These are phyloP conservation scores for Dactylellina drechsleri DNA, from an alignment of 2,329 filamentous ascomycete genomes.

Conservation along the genomic window DNA sequence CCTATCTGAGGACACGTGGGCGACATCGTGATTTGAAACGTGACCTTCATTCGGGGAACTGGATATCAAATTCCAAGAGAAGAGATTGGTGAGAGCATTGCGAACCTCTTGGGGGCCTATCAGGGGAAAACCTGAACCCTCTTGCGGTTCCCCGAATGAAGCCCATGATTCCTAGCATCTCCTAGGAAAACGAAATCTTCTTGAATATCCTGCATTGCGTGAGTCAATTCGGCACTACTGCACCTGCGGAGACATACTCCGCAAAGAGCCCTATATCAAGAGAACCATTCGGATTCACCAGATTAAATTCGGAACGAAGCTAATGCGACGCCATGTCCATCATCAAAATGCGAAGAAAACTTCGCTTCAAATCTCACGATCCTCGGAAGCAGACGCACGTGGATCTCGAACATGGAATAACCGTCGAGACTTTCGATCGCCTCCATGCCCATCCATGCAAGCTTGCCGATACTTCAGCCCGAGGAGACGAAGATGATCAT, in stretches of 20 bases:
- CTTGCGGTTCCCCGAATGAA: constrained; percentile 2
- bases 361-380: constrained; percentile 9
- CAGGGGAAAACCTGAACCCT: constrained; percentile 14
- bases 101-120: constrained; percentile 6
- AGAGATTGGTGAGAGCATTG: constrained; percentile 4
- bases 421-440: not conserved
- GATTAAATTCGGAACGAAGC: constrained; percentile 22
- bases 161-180: not conserved
- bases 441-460: not conserved
- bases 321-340: constrained; percentile 25
- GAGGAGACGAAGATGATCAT: constrained; percentile 28
- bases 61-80: constrained; percentile 9
- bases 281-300: constrained; percentile 4
- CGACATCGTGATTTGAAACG: constrained; percentile 37
- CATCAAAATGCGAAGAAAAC: not conserved
- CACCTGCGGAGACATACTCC: constrained; percentile 49
- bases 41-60: constrained; percentile 28
- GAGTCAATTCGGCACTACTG: constrained; percentile 36
- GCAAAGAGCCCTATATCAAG: constrained; percentile 8
- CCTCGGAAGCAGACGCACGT: constrained; percentile 28
- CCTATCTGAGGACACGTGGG: constrained; percentile 15
- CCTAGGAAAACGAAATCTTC: not conserved
- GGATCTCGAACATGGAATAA: constrained; percentile 27
- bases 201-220: constrained; percentile 14
- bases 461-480: not conserved